phyloP scores from a whole-genome alignment of 345 rosid species.

The Cardamine occulta region DNA sequence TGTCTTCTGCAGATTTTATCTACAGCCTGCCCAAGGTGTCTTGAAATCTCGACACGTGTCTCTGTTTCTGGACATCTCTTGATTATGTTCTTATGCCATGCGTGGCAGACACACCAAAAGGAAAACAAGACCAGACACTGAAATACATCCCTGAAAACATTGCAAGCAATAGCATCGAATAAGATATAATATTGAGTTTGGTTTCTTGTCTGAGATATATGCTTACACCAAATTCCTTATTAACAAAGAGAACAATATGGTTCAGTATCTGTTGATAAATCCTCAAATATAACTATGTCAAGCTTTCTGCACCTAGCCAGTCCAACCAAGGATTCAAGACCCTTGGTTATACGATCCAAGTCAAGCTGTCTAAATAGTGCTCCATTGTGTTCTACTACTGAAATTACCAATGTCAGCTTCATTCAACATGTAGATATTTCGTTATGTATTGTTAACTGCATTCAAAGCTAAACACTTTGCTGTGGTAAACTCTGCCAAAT shows the following conservation, averaged over 20 bases:
- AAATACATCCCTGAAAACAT: conserved; percentile 83
- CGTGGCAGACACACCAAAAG: conserved; percentile 84
- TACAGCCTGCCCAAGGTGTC: conserved; percentile 60
- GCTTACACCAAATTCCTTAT: not conserved
- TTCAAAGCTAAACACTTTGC: not conserved
- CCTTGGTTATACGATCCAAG: not conserved
- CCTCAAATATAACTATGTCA: not conserved
- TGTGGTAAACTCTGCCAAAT: conserved; percentile 1
- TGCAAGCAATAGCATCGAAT: conserved; percentile 19
- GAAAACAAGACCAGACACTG: conserved; percentile 82
- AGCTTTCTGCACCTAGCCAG: conserved; percentile 11
- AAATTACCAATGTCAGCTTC: not conserved
- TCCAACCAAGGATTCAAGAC: conserved; percentile 17
- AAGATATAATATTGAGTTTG: not conserved
- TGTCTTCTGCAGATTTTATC: conserved; percentile 70
- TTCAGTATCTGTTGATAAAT: conserved; percentile 6
- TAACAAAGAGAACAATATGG: conserved; percentile 9
- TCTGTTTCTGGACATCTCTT: conserved; percentile 73
- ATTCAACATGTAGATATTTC: conserved; percentile 8
- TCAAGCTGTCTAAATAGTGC: not conserved
- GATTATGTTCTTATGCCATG: conserved; percentile 89
- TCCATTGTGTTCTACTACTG: conserved; percentile 1
- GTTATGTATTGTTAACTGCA: conserved; percentile 1
- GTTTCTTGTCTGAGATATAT: conserved; percentile 4
- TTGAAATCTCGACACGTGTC: conserved; percentile 61